Evolutionary conservation across 805 yeast genomes (phyloP), one percentile per base, ranked within the genome.

Genomic region (Torulaspora franciscae): DNA sequence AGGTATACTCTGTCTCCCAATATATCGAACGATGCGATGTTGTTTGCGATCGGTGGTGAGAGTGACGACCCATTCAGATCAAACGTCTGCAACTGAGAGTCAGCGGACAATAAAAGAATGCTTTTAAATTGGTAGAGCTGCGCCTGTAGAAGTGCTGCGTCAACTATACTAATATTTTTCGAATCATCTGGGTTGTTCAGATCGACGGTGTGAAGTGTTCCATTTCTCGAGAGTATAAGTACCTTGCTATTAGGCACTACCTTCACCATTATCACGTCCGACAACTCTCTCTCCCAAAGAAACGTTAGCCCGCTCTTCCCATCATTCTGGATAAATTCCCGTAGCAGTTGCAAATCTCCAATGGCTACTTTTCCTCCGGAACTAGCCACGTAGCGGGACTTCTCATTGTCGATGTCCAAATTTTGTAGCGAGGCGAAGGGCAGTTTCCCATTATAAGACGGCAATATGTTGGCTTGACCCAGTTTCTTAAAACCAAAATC

Each of bases 401-500:
- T 44, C 1, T 42, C 49, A 38, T 68, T 65, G 14, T 69, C 67
- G 37, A 71, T 68, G 11, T 68, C 65, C 7, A 75, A 57, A 40
- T 73, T 67, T 15, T 64, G 65, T 33, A 62, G 45, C 24, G 46
- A 61, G 42, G 61, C 65, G 60, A 49, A 72, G 13, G 67, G 74
- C 41, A 59, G 44, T 14, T 46, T 50, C 50, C 73, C 76, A 11
- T 62, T 54, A 40, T 59, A 67, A 9, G 65, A 47, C n/a, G 69
- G 71, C 14, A 73, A 52, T 27, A 69, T 57, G 9, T 51, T 52
- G 14, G 61, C 51, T 9, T 54, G 47, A 11, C 70, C 72, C 7
- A 70, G 32, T 27, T 64, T 54, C 48, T 66, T 72, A 62, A 73
- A 75, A 5, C 78, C 78, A 47, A 71, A 65, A 50, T 71, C 74